Conservation (phyloP, 2,329 filamentous ascomycete species). For the Dothideomycetes sp. region DNA sequence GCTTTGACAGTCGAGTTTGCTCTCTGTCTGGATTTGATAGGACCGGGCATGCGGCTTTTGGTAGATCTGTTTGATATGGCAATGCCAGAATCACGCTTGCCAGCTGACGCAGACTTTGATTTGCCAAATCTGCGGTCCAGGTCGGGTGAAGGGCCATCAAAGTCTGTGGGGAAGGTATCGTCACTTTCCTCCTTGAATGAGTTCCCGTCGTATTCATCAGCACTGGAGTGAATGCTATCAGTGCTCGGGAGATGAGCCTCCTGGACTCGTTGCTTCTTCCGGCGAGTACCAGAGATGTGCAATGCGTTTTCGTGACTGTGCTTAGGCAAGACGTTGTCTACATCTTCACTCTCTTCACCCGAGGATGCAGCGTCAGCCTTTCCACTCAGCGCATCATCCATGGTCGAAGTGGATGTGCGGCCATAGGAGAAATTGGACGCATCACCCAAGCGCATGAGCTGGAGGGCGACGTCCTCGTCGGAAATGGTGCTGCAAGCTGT, state of each 20-base stretch:
- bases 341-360: slow-evolving; percentile 63
- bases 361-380: slow-evolving; percentile 77
- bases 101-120: slow-evolving; percentile 27
- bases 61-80: slow-evolving; percentile 24
- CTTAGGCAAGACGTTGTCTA: slow-evolving; percentile 51
- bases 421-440: slow-evolving; percentile 89
- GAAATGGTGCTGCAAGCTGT: slow-evolving; percentile 95
- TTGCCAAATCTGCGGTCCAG: slow-evolving; percentile 25
- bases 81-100: slow-evolving; percentile 20
- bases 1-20: slow-evolving; percentile 31
- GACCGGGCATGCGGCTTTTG: slow-evolving; percentile 26
- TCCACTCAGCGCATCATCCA: slow-evolving; percentile 88
- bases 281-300: slow-evolving; percentile 18
- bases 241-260: slow-evolving; percentile 42
- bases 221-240: slow-evolving; percentile 50
- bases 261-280: slow-evolving; percentile 29
- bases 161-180: slow-evolving; percentile 24
- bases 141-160: slow-evolving; percentile 12
- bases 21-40: slow-evolving; percentile 43
- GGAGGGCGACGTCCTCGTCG: slow-evolving; percentile 93
- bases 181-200: slow-evolving; percentile 46
- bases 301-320: too few species aligned
- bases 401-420: slow-evolving; percentile 81
- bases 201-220: slow-evolving; percentile 45
- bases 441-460: slow-evolving; percentile 91